These are phyloP conservation scores for Nakazawaea laoshanensis DNA, from an alignment of 805 yeast species.

Conservation along the genomic window DNA sequence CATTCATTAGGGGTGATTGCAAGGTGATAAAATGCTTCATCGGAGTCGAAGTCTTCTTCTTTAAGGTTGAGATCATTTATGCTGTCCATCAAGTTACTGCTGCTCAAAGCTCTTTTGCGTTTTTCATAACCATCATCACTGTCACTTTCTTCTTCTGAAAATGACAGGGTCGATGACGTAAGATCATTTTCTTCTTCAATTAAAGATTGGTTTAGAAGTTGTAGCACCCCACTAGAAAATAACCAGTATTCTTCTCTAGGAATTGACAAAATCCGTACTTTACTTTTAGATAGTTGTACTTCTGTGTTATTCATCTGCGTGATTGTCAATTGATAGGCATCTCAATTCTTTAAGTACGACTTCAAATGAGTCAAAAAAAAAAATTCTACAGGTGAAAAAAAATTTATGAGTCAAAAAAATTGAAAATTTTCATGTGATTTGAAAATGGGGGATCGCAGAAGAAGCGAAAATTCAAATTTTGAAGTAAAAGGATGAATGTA, in stretches of 20 bases:
- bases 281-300: constrained; percentile 36
- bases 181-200: constrained; percentile 15
- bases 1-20: constrained; percentile 59
- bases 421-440: too few species aligned
- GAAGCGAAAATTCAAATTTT: too few species aligned
- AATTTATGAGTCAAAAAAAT: too few species aligned
- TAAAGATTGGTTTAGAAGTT: constrained; percentile 31
- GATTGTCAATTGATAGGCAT: too few species aligned
- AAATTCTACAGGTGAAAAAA: too few species aligned
- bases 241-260: constrained; percentile 45
- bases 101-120: constrained; percentile 1
- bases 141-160: constrained; percentile 10
- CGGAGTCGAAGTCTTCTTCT: constrained; percentile 9
- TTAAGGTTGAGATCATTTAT: constrained; percentile 4
- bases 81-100: constrained; percentile 1
- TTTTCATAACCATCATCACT: constrained; percentile 5
- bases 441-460: too few species aligned
- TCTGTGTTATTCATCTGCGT: constrained; percentile 25
- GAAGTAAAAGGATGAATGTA: too few species aligned
- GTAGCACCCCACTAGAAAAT: constrained; percentile 43
- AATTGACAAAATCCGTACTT: constrained; percentile 42
- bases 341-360: not conserved
- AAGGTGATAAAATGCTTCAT: constrained; percentile 38
- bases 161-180: constrained; percentile 15
- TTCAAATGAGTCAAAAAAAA: too few species aligned